Evolutionary conservation across 1,284 basidiomycete genomes (phyloP), one percentile per base, ranked within the genome.

Genomic region (Cryptococcus sp.): DNA sequence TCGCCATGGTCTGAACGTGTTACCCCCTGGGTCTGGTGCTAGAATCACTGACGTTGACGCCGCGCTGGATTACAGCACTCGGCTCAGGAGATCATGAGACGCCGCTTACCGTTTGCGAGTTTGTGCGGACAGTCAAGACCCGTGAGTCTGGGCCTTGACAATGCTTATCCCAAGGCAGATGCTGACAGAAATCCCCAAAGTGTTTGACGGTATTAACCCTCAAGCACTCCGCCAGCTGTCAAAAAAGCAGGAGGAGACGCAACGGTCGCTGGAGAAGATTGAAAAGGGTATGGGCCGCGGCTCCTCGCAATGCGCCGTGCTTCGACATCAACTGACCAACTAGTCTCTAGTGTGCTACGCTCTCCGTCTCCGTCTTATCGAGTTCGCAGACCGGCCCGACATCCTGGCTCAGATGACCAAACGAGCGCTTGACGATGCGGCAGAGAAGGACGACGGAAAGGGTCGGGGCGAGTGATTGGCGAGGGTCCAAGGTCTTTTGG

Each of bases 171-270:
- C 12, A 37, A 8, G 18, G 15, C 20, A 12, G 20, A 20, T 7
- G 21, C 40, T 45, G 13, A 47, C 12, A 16, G n/a, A 18, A 21
- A 52, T 57, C 37, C 51, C 11, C 5, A 4, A 56, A 73, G 72
- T 65, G 43, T 74, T 73, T 47, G 73, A 73, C 48, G 64, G 61
- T 9, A 69, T 74, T 37, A 60, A 68, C 2, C 59, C 68, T 4
- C 50, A 54, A n/a, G 59, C 66, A 47, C 56, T 71, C 6, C 59
- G 49, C 50, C 68, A 91, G 55, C 80, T 98, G 46, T 80, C 80
- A 47, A 94, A 91, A 78, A 98, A 98, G 78, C 91, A 97, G 71
- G 72, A 78, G 4, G 89, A 96, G 42, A 95, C 94, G 0, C 79
- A 82, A 4, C 85, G 89, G 62, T 94, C 90, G 11, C 79, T 98